These are phyloP conservation scores for Auriscalpium orientale DNA, from an alignment of 768 basidiomycete genomes.

Conservation along the genomic window DNA sequence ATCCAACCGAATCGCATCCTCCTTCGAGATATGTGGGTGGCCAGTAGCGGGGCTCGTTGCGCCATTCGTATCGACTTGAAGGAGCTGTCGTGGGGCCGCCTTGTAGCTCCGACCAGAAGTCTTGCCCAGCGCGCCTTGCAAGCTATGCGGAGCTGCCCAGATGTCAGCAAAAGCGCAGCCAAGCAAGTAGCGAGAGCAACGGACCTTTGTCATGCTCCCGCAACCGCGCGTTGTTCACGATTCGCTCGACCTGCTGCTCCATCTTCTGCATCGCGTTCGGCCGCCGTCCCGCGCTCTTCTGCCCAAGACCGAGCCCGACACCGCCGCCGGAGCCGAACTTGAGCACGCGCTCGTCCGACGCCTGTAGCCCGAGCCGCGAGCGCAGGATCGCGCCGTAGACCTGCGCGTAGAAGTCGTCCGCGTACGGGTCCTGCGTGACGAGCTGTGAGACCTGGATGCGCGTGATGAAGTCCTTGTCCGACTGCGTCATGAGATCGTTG, in stretches of 20 bases:
- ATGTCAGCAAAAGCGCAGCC: constrained; percentile 1
- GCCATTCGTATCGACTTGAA: constrained; percentile 70
- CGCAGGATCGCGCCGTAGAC: constrained; percentile 84
- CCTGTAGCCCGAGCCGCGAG: constrained; percentile 66
- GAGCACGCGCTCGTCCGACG: constrained; percentile 70
- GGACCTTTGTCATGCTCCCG: constrained; percentile 79
- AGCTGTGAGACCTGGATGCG: constrained; percentile 98
- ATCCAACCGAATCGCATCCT: constrained; percentile 34
- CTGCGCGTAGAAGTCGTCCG: constrained; percentile 98
- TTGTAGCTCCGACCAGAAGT: constrained; percentile 92
- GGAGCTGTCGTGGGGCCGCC: constrained; percentile 91
- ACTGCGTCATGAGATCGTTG: constrained; percentile 94
- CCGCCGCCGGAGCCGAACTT: constrained; percentile 81
- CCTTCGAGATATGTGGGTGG: constrained; percentile 46
- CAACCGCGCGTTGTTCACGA: constrained; percentile 85
- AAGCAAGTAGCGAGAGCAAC: constrained; percentile 22
- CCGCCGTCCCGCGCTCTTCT: constrained; percentile 59
- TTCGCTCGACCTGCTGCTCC: constrained; percentile 93
- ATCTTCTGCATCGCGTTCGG: constrained; percentile 87
- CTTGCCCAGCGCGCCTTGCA: constrained; percentile 91
- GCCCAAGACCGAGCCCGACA: constrained; percentile 74
- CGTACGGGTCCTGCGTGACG: constrained; percentile 93
- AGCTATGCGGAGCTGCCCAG: constrained; percentile 53
- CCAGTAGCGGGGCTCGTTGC: constrained; percentile 35
- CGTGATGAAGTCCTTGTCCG: constrained; percentile 99